These are phyloP conservation scores for Candida vartiovaarae DNA, from an alignment of 805 yeast genomes.

Conservation along the genomic window DNA sequence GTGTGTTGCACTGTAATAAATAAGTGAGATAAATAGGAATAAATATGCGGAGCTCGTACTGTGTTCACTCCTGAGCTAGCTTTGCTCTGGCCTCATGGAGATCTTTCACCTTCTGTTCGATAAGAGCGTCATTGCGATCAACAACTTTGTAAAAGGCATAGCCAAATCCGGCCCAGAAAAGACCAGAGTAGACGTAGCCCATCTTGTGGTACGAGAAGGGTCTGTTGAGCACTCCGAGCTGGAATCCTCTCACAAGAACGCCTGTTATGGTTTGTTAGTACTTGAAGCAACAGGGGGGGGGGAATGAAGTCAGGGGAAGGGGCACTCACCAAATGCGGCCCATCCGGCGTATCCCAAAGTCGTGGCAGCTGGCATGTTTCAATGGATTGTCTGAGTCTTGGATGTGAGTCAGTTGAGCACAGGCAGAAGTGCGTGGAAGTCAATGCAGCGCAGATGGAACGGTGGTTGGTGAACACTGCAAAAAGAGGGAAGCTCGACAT, in stretches of 20 bases:
- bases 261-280: constrained; percentile 21
- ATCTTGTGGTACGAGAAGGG: constrained; percentile 31
- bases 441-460: too few species aligned
- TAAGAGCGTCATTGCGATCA: constrained; percentile 31
- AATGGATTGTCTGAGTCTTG: neutral
- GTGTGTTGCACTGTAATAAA: neutral
- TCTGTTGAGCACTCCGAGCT: constrained; percentile 35
- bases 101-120: constrained; percentile 31
- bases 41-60: neutral
- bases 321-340: constrained; percentile 31
- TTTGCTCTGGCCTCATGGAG: constrained; percentile 32
- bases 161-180: constrained; percentile 36
- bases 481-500: neutral
- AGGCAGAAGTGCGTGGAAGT: too few species aligned
- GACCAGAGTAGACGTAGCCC: constrained; percentile 39
- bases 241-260: constrained; percentile 36
- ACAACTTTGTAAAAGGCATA: constrained; percentile 31
- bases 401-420: neutral
- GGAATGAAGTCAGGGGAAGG: neutral
- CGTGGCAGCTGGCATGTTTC: constrained; percentile 19
- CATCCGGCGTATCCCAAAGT: constrained; percentile 28
- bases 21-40: neutral
- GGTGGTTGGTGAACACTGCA: neutral
- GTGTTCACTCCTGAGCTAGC: constrained; percentile 1
- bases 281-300: neutral